A percentile compares a stretch with the other conserved stretches of the same genome.
phyloP scores from a whole-genome alignment of 805 yeast genomes.

The Teunomyces barrocoloradensis region DNA sequence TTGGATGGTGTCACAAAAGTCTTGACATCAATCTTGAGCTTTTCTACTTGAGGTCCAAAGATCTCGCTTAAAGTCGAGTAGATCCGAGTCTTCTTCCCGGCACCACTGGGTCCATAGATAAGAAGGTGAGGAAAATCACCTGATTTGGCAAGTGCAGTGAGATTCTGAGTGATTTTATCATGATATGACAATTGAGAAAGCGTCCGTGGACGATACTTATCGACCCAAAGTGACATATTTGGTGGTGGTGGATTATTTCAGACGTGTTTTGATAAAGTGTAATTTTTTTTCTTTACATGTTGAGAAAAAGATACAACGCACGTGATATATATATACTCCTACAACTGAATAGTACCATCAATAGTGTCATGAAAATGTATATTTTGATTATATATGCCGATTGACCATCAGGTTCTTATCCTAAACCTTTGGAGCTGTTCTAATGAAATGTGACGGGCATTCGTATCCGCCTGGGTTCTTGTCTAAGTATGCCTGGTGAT shows the following conservation, averaged over 20 bases:
- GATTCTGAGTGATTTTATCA: conserved; percentile 56
- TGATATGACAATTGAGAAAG: conserved; percentile 69
- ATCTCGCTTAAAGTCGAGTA: conserved; percentile 74
- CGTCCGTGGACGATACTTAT: conserved; percentile 79
- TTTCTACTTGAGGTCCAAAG: conserved; percentile 80
- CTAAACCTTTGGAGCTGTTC: conserved; percentile 54
- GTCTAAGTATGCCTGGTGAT: conserved; percentile 80
- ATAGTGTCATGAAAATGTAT: no score
- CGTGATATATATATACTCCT: no score
- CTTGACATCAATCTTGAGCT: conserved; percentile 81
- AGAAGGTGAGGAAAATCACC: conserved; percentile 93
- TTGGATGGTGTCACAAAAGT: conserved; percentile 72
- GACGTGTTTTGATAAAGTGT: conserved; percentile 8
- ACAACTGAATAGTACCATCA: no score
- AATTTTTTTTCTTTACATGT: not conserved
- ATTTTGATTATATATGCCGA: not conserved
- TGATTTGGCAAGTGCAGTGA: conserved; percentile 58
- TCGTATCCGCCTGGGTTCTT: conserved; percentile 85
- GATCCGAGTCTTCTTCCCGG: conserved; percentile 94
- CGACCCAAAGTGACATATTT: conserved; percentile 95
- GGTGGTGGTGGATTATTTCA: not conserved
- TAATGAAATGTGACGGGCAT: conserved; percentile 83
- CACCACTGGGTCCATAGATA: conserved; percentile 94
- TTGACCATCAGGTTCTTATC: not conserved
- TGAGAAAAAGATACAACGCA: no score